phyloP scores from a whole-genome alignment of 176 grass and related monocot species.

The Rhynchospora tenuis region DNA sequence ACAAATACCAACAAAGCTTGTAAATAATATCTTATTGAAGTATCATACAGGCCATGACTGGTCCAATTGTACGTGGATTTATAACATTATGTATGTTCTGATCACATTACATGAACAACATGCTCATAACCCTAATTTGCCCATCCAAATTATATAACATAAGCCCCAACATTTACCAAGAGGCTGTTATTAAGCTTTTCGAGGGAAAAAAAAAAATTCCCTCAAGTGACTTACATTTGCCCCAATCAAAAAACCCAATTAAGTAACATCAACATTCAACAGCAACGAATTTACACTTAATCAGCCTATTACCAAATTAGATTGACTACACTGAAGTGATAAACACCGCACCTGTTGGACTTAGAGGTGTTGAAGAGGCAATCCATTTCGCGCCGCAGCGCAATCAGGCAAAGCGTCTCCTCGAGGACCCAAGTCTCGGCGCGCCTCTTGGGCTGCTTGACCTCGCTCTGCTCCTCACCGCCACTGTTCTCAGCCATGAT shows the following conservation, averaged over 20 bases:
- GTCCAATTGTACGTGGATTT: background rate
- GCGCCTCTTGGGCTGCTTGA: conserved; percentile 69
- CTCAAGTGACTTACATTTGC: background rate
- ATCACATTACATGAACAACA: background rate
- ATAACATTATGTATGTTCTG: background rate
- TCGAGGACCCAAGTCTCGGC: conserved; percentile 97
- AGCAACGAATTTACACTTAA: background rate
- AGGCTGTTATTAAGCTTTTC: background rate
- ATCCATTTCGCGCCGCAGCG: conserved; percentile 76
- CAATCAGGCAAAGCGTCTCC: conserved; percentile 79
- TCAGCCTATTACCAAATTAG: background rate
- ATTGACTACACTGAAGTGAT: background rate
- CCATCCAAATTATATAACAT: background rate
- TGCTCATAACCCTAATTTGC: background rate
- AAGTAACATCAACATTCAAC: background rate
- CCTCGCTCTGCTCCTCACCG: conserved; percentile 41
- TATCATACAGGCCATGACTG: background rate
- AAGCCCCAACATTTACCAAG: background rate
- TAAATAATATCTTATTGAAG: background rate
- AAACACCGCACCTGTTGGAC: conserved; percentile 57
- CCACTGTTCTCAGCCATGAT: conserved; percentile 68
- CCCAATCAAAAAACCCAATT: background rate
- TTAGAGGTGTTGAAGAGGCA: conserved; percentile 89
- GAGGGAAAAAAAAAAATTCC: no score
- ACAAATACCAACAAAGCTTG: background rate